Evolutionary conservation across 176 grass and related monocot species (phyloP).

Genomic region (Carex kokanica): DNA sequence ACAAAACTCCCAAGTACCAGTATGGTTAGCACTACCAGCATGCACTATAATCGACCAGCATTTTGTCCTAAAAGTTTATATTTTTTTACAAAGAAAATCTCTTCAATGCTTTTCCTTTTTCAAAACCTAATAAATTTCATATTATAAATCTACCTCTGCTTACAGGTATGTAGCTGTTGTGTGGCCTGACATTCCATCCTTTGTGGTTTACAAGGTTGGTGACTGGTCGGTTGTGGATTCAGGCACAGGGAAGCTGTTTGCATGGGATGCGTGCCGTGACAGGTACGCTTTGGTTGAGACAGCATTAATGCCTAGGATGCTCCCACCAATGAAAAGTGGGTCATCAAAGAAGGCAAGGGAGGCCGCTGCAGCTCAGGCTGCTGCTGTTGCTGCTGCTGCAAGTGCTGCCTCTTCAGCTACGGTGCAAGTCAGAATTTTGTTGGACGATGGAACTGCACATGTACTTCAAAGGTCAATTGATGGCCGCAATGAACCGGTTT

Average conservation of each 20-base stretch:
- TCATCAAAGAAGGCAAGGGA: constrained; percentile 98
- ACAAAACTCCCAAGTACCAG: background rate
- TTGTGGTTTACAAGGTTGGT: constrained; percentile 85
- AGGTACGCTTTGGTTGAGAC: constrained; percentile 95
- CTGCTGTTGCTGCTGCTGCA: constrained; percentile 82
- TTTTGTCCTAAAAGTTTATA: background rate
- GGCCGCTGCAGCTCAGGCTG: constrained; percentile 85
- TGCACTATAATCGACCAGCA: background rate
- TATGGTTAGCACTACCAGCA: background rate
- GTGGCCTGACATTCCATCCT: constrained; percentile 97
- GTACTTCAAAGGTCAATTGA: constrained; percentile 93
- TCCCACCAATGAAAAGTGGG: constrained; percentile 73
- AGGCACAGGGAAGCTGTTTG: constrained; percentile 91
- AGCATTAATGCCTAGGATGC: constrained; percentile 75
- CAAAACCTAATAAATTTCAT: background rate
- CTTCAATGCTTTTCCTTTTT: background rate
- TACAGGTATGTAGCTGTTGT: constrained; percentile 90
- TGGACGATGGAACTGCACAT: constrained; percentile 93
- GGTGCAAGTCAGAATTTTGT: constrained; percentile 95
- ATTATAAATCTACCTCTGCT: constrained; percentile 8
- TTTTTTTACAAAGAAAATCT: background rate
- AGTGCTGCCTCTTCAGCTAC: constrained; percentile 81
- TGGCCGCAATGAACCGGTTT: constrained; percentile 73
- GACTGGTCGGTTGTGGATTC: constrained; percentile 94
- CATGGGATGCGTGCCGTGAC: constrained; percentile 92